Conservation (phyloP, 208 protist species). For the Trypanosomatidae sp. region DNA sequence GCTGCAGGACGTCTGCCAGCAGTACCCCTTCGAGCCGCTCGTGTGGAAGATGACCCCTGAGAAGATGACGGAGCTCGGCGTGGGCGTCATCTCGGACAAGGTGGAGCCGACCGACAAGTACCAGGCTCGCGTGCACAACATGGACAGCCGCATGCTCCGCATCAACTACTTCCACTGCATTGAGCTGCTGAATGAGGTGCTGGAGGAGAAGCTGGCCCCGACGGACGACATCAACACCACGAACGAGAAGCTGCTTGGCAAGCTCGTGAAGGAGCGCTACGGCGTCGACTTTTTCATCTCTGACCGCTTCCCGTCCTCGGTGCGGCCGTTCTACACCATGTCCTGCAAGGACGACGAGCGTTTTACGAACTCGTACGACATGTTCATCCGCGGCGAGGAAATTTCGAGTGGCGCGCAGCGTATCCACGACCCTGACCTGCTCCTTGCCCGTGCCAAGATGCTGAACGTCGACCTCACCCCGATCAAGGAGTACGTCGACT, state of each 20-base stretch:
- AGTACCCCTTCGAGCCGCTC: slow-evolving; percentile 95
- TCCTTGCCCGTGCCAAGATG: slow-evolving; percentile 82
- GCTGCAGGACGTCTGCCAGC: slow-evolving; percentile 81
- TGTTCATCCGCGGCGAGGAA: slow-evolving; percentile 99
- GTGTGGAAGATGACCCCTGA: slow-evolving; percentile 84
- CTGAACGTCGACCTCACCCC: slow-evolving; percentile 85
- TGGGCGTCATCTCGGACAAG: slow-evolving; percentile 79
- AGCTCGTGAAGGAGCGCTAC: slow-evolving; percentile 98
- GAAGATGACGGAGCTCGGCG: slow-evolving; percentile 78
- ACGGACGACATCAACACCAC: slow-evolving; percentile 95
- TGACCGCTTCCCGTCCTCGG: slow-evolving; percentile 97
- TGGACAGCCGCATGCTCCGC: slow-evolving; percentile 81
- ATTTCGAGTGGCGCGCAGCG: slow-evolving; percentile 99
- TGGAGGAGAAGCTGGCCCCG: slow-evolving; percentile 78
- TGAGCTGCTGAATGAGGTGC: slow-evolving; percentile 89
- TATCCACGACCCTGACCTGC: slow-evolving; percentile 97
- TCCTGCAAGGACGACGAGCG: slow-evolving; percentile 92
- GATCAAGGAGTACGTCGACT: slow-evolving; percentile 97
- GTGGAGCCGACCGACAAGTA: slow-evolving; percentile 79
- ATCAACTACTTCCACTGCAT: slow-evolving; percentile 94
- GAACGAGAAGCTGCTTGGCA: slow-evolving; percentile 96
- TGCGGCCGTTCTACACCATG: slow-evolving; percentile 99
- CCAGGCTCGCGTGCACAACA: slow-evolving; percentile 77
- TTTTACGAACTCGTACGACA: slow-evolving; percentile 98
- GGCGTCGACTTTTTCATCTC: slow-evolving; percentile 99